These are phyloP conservation scores for Lablab purpureus DNA, from an alignment of 306 rosid species.

Conservation along the genomic window DNA sequence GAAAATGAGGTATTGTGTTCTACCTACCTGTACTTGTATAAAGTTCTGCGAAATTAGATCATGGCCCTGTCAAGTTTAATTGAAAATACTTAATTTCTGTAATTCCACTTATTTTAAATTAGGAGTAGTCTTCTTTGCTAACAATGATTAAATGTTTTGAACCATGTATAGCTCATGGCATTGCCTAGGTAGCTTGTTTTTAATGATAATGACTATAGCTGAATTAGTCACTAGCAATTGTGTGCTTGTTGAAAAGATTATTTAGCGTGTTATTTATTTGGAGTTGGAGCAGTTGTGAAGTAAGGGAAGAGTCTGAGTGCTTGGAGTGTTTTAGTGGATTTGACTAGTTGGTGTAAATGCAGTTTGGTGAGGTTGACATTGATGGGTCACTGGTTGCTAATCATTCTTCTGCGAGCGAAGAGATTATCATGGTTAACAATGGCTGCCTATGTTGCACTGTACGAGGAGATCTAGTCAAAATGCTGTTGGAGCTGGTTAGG, in stretches of 20 bases:
- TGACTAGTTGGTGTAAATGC: constrained; percentile 47
- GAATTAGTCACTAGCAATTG: not conserved
- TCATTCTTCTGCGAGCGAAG: constrained; percentile 78
- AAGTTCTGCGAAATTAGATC: constrained; percentile 27
- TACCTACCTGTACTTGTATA: not conserved
- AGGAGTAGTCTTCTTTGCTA: not conserved
- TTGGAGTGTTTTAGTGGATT: not conserved
- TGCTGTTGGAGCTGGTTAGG: constrained; percentile 82
- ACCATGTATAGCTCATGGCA: not conserved
- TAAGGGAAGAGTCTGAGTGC: constrained; percentile 1
- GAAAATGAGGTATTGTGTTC: constrained; percentile 79
- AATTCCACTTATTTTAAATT: not conserved
- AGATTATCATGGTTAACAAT: constrained; percentile 87
- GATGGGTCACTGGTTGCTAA: constrained; percentile 96
- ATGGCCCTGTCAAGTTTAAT: not conserved
- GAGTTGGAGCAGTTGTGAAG: constrained; percentile 15
- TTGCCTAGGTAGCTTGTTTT: not conserved
- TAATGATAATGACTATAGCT: not conserved
- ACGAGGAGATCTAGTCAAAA: constrained; percentile 88
- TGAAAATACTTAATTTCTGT: constrained; percentile 10
- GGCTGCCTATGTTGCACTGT: constrained; percentile 97
- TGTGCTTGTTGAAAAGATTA: not conserved
- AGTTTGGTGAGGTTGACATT: constrained; percentile 98
- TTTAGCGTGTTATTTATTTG: constrained; percentile 10
- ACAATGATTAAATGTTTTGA: not conserved